Base-by-base conservation (phyloP, 2,329 filamentous ascomycete species). In the Ploettnerulaceae sp. region DNA sequence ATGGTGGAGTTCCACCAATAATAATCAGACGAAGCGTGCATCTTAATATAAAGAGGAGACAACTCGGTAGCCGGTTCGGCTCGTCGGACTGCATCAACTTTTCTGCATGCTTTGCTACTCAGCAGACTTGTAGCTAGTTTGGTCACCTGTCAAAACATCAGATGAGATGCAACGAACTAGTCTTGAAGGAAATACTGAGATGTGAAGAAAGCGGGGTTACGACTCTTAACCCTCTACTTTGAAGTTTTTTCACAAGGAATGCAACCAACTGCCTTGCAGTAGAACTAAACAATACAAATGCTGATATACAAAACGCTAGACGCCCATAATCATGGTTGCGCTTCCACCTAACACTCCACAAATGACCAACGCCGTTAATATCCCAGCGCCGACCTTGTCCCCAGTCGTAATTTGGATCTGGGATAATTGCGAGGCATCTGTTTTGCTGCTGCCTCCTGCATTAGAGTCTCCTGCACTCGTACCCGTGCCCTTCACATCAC, bases 401-500 rank as follows among this genome's bases (percentile, higher is more conserved):
- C 35, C 66, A n/a, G 61, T 64, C 1, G 64, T 68, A 7, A 67
- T 57, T 24, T 29, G 36, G n/a, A 42, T 57, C 2, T 57, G 42
- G 20, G 34, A 29, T 7, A 42, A 18, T 4, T 25, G 21, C 29
- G 47, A 45, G 9, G 14, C 17, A 9, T 45, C 47, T 18, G 37
- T 14, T 5, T 31, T 34, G 9, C 35, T 49, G 12, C 22, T 26
- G 15, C 18, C 44, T 2, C 51, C 56, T 5, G 57, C 61, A 52
- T 55, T 48, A 4, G 42, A 35, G 53, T 64, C 34, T 2, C 61
- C 61, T 7, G 40, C n/a, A 37, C 59, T 62, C 14, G 51, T 62
- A 39, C 77, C 77, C 11, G 70, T 76, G 1, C 58, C 56, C 47
- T 73, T 71, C 9, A 70, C 55, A 6, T 46, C 51, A 62, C 29